Base-by-base conservation (phyloP, 352 stramenopile species). In the Nothophytophthora sp. region DNA sequence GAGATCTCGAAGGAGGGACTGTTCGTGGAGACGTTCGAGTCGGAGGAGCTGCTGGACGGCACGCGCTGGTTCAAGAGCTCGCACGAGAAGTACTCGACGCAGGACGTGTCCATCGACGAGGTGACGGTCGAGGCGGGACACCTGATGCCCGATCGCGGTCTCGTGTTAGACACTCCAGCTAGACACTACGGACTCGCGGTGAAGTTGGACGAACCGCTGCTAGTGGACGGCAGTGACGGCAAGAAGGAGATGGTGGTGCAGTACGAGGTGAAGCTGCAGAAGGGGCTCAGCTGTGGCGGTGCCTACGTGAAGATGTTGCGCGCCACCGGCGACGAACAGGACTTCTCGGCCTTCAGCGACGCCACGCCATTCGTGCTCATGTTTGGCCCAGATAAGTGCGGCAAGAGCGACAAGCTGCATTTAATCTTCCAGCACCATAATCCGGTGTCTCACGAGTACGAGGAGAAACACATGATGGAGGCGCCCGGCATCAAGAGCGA, bases 301-400 rank as follows among this genome's bases (percentile, higher is more conserved):
- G 97, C 96, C 10, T 99, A 99, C 91, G 98, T 99, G 69, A 99
- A 99, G 78, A 86, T 99, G 39, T 70, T 99, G 33, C 86, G 93
- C 19, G 80, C 73, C n/a, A 80, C 87, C 23, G 88, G 98, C 53
- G 92, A 99, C 65, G 67, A 96, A 57, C 76, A 55, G 22, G 96
- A 81, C 32, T 99, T n/a, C n/a, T n/a, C n/a, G n/a, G n/a, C n/a
- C n/a, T n/a, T 99, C 72, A 95, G 92, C 47, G 96, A 96, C 28
- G 96, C 99, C 47, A 96, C 94, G 28, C 76, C 86, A 7, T 99
- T 99, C 70, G 62, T 70, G 34, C 84, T 99, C 67, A 99, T 99
- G 98, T 99, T 99, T 74, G 98, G 98, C 52, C 98, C 98, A 3
- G 98, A 99, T 71, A 96, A 99, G 32, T 99, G 98, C 66, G 98